Conservation (phyloP, 2,329 filamentous ascomycete genomes). For the Phoma sp. region DNA sequence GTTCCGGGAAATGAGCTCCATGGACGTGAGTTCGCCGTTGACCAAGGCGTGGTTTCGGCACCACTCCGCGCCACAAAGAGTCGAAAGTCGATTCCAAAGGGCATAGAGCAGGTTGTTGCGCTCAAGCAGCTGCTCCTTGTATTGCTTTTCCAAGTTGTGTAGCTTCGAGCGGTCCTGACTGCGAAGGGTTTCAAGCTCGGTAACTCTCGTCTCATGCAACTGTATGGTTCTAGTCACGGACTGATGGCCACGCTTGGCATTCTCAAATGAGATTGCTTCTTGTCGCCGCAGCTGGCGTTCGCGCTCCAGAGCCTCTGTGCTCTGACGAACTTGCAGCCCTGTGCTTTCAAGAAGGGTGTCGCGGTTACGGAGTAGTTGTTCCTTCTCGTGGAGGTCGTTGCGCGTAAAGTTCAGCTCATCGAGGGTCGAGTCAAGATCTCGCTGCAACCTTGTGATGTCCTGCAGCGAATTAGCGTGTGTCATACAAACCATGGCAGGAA, state of each 20-base stretch:
- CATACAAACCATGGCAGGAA: background rate
- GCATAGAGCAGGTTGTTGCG: constrained; percentile 85
- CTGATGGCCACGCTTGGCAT: constrained; percentile 83
- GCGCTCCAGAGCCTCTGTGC: constrained; percentile 88
- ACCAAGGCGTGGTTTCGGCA: constrained; percentile 86
- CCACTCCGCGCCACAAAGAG: constrained; percentile 90
- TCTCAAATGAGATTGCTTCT: constrained; percentile 87
- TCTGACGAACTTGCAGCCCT: constrained; percentile 81
- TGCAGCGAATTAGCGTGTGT: constrained; percentile 38
- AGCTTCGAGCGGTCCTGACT: constrained; percentile 80
- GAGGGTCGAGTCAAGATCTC: constrained; percentile 82
- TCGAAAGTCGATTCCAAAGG: constrained; percentile 88
- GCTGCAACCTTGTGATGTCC: constrained; percentile 86
- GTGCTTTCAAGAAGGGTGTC: constrained; percentile 88
- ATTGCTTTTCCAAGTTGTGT: constrained; percentile 74
- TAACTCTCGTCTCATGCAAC: constrained; percentile 81
- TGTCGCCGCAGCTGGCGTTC: constrained; percentile 84
- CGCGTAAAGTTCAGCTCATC: constrained; percentile 82
- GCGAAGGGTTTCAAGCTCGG: constrained; percentile 83
- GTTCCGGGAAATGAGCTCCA: constrained; percentile 85
- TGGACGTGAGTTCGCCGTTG: constrained; percentile 82
- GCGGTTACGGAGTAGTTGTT: constrained; percentile 85
- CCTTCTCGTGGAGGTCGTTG: constrained; percentile 83
- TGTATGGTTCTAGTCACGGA: constrained; percentile 85
- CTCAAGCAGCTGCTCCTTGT: constrained; percentile 86